These are phyloP conservation scores for Exutisphaerella laricina DNA, from an alignment of 2,329 filamentous ascomycete genomes.

Conservation along the genomic window DNA sequence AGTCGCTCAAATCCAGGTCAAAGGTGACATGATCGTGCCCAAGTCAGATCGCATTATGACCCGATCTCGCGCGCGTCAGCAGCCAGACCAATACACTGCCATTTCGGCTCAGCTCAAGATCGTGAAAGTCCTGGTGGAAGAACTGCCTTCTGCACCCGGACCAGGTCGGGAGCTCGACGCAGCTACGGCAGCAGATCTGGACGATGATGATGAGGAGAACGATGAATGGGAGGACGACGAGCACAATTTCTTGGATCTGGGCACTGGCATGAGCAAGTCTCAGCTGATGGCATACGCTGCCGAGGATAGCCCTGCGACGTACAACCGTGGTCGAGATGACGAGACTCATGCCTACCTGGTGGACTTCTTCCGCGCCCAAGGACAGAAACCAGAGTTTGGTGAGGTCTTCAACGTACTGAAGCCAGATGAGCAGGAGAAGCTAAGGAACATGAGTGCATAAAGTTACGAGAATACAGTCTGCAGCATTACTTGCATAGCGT, in stretches of 20 bases:
- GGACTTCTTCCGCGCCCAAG: constrained; percentile 66
- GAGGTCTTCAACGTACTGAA: constrained; percentile 52
- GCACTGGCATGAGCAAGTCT: constrained; percentile 48
- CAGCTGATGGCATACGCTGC: constrained; percentile 75
- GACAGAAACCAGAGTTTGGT: constrained; percentile 50
- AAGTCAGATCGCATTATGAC: constrained; percentile 85
- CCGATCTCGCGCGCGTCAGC: constrained; percentile 78
- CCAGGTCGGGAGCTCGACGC: constrained; percentile 41
- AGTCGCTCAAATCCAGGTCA: constrained; percentile 72
- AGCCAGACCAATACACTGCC: constrained; percentile 84
- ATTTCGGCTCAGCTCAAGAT: constrained; percentile 90
- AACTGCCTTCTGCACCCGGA: constrained; percentile 76
- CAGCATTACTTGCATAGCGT: too few species aligned
- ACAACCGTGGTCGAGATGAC: constrained; percentile 68
- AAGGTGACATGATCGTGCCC: constrained; percentile 82
- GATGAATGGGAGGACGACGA: constrained; percentile 77
- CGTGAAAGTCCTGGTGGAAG: constrained; percentile 89
- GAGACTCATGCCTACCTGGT: constrained; percentile 81
- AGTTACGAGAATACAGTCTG: too few species aligned
- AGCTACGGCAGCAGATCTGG: constrained; percentile 55
- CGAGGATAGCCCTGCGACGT: constrained; percentile 43
- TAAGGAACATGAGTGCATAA: constrained; percentile 41
- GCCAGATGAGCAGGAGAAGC: constrained; percentile 49
- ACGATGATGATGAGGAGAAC: constrained; percentile 68
- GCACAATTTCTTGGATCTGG: constrained; percentile 67